phyloP scores from a whole-genome alignment of 1,284 basidiomycete genomes.

The Sutorius eximius region DNA sequence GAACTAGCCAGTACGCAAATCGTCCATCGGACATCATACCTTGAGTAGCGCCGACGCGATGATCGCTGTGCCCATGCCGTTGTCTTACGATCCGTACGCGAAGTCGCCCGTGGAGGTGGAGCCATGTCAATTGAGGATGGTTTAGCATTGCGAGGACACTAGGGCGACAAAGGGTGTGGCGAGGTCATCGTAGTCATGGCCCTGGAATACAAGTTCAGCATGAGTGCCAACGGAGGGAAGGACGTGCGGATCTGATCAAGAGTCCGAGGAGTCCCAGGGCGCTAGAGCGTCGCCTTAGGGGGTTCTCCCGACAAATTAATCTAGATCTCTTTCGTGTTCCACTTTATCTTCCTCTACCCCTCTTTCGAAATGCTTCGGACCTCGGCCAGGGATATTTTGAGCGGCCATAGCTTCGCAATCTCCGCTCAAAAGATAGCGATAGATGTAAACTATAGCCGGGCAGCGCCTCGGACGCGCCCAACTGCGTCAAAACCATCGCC shows the following conservation, averaged over 20 bases:
- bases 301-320: not conserved
- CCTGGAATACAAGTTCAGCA: not conserved
- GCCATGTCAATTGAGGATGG: not conserved
- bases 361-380: no score
- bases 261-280: slow-evolving; percentile 1
- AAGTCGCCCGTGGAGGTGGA: not conserved
- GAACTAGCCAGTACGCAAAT: not conserved
- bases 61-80: not conserved
- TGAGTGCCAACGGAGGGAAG: not conserved
- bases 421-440: not conserved
- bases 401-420: not conserved
- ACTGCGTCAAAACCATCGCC: not conserved
- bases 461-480: not conserved
- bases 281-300: not conserved
- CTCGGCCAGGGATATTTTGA: not conserved
- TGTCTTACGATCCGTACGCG: not conserved
- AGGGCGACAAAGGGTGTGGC: not conserved
- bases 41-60: no score
- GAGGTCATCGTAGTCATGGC: not conserved
- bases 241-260: slow-evolving; percentile 1
- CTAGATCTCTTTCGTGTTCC: not conserved
- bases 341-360: not conserved
- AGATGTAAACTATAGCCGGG: not conserved
- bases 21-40: no score
- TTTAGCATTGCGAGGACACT: not conserved